Percentiles rank a stretch among this genome's conserved stretches.
These are phyloP conservation scores for Chrysanthemum seticuspe DNA, from an alignment of 129 eudicot species.

Conservation along the genomic window DNA sequence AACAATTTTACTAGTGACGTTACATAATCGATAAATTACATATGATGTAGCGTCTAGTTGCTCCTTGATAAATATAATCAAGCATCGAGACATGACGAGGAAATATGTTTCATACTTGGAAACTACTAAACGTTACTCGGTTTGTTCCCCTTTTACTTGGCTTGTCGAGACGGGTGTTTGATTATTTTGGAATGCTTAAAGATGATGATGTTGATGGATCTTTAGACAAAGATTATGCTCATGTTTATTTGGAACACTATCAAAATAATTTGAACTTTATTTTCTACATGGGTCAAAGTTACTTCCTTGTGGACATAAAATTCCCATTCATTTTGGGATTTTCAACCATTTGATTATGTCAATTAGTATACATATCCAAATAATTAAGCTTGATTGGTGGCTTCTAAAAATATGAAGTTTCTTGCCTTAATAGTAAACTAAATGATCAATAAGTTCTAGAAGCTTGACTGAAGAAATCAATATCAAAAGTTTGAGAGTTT, in stretches of 20 bases:
- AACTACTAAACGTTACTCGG: neutral
- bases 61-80: constrained; percentile 8
- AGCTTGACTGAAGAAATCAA: constrained; percentile 18
- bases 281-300: constrained; percentile 18
- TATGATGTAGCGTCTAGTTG: constrained; percentile 7
- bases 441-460: neutral
- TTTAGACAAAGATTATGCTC: constrained; percentile 31
- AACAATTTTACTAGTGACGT: neutral
- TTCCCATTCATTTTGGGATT: constrained; percentile 6
- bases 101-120: neutral
- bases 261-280: constrained; percentile 9
- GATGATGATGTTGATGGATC: constrained; percentile 33
- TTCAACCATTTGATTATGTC: constrained; percentile 11
- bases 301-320: constrained; percentile 8
- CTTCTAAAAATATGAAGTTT: constrained; percentile 10
- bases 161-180: constrained; percentile 20
- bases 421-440: constrained; percentile 10
- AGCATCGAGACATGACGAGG: neutral
- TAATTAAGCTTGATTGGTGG: constrained; percentile 38
- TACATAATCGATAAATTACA: constrained; percentile 18
- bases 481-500: neutral
- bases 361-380: neutral
- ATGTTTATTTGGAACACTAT: constrained; percentile 25
- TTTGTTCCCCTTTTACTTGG: neutral
- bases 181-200: neutral